phyloP scores from a whole-genome alignment of 2,329 filamentous ascomycete species.

The Ophiognomonia clavigignenti-juglandacearum region DNA sequence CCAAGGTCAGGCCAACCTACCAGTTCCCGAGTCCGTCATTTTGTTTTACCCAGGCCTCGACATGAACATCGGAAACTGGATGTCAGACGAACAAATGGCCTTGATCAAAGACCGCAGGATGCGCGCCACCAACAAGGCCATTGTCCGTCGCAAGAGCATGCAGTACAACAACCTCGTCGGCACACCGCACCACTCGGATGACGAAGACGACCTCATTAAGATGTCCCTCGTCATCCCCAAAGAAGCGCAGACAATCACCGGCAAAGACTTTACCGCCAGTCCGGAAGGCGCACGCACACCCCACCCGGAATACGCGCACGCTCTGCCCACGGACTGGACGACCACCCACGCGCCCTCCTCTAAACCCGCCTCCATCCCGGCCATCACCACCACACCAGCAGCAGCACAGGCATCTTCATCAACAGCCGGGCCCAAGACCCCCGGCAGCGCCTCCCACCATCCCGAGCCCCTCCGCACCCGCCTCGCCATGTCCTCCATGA shows the following conservation, averaged over 20 bases:
- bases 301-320: conserved; percentile 48
- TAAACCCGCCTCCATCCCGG: conserved; percentile 16
- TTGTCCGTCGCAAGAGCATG: conserved; percentile 79
- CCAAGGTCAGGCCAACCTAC: conserved; percentile 55
- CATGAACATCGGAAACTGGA: conserved; percentile 98
- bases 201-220: conserved; percentile 53
- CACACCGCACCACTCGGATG: conserved; percentile 76
- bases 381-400: conserved; percentile 15
- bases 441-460: conserved; percentile 40
- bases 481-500: conserved; percentile 94
- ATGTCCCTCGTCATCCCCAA: conserved; percentile 12
- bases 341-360: conserved; percentile 17
- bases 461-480: conserved; percentile 67
- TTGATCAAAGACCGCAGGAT: conserved; percentile 80
- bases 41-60: conserved; percentile 88
- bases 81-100: conserved; percentile 97
- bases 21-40: conserved; percentile 73
- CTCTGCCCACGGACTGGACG: conserved; percentile 34
- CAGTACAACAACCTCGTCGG: conserved; percentile 82
- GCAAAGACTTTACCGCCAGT: conserved; percentile 13
- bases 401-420: too few relatives aligned
- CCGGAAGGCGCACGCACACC: conserved; percentile 27
- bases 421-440: too few relatives aligned
- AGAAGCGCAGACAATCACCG: conserved; percentile 15
- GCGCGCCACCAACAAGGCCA: conserved; percentile 70